A percentile compares a stretch with the other conserved stretches of the same genome.
Conservation (phyloP, 2,329 filamentous ascomycete genomes). For the Conoideocrella luteorostrata region DNA sequence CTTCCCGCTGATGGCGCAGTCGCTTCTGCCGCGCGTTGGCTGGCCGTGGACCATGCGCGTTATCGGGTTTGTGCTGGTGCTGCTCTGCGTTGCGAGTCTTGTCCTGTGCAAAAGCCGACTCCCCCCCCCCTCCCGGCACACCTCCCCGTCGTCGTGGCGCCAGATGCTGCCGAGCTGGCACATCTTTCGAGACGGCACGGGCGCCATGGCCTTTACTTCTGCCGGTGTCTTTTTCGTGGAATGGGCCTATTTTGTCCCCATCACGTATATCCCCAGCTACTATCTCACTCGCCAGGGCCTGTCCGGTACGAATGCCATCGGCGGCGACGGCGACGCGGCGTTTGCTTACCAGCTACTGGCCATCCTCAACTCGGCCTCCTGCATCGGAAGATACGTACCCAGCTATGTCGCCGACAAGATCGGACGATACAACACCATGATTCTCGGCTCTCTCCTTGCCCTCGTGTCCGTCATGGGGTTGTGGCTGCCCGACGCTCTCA, state of each 20-base stretch:
- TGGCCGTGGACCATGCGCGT: slow-evolving; percentile 45
- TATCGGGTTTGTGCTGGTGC: slow-evolving; percentile 43
- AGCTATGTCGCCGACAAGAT: slow-evolving; percentile 69
- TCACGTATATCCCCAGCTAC: slow-evolving; percentile 55
- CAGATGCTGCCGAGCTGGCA: slow-evolving; percentile 49
- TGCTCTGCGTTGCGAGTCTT: slow-evolving; percentile 39
- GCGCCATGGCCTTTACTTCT: slow-evolving; percentile 38
- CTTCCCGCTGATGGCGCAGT: slow-evolving; percentile 46
- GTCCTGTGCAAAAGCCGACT: slow-evolving; percentile 48
- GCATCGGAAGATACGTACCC: slow-evolving; percentile 69
- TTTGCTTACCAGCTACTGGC: slow-evolving; percentile 64
- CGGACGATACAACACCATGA: slow-evolving; percentile 76
- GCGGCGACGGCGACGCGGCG: not conserved
- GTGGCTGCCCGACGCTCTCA: slow-evolving; percentile 53
- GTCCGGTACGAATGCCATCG: no score
- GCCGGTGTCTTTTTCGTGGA: slow-evolving; percentile 66
- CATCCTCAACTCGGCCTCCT: slow-evolving; percentile 72
- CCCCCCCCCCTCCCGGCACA: slow-evolving; percentile 25
- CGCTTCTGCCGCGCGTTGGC: slow-evolving; percentile 39
- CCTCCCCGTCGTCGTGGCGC: no score
- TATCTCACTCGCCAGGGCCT: not conserved
- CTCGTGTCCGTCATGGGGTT: slow-evolving; percentile 54
- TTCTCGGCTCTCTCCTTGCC: slow-evolving; percentile 54
- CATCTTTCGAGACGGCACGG: slow-evolving; percentile 55
- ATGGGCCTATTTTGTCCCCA: slow-evolving; percentile 64